These are phyloP conservation scores for Aspergillus quadrilineatus DNA, from an alignment of 2,329 filamentous ascomycete genomes.

Conservation along the genomic window DNA sequence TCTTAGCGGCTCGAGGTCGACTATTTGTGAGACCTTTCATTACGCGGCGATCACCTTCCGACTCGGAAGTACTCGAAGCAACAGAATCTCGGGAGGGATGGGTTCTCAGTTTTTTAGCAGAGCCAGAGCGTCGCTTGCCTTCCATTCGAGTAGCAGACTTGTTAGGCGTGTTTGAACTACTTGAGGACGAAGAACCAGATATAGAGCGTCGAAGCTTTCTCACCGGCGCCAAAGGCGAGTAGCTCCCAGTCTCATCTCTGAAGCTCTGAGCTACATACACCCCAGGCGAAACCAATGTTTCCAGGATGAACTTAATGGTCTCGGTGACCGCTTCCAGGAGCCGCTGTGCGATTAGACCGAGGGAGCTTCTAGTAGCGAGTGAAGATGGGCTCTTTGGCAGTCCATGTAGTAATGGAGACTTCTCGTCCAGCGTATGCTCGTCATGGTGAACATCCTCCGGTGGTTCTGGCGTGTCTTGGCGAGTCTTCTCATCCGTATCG, in stretches of 20 bases:
- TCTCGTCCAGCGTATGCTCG: slow-evolving; percentile 56
- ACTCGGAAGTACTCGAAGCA: slow-evolving; percentile 55
- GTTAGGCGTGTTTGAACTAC: slow-evolving; percentile 20
- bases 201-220: slow-evolving; percentile 55
- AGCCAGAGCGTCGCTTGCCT: slow-evolving; percentile 30
- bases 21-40: slow-evolving; percentile 23
- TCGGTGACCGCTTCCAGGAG: slow-evolving; percentile 71
- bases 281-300: slow-evolving; percentile 74
- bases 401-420: slow-evolving; percentile 63
- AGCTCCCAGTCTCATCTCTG: slow-evolving; percentile 75
- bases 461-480: slow-evolving; percentile 25
- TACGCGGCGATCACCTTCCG: slow-evolving; percentile 47
- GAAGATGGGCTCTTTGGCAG: slow-evolving; percentile 35
- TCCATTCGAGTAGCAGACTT: slow-evolving; percentile 27
- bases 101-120: slow-evolving; percentile 32
- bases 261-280: slow-evolving; percentile 81
- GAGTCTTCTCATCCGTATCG: slow-evolving; percentile 29
- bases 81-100: slow-evolving; percentile 44
- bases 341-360: slow-evolving; percentile 62
- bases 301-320: slow-evolving; percentile 74
- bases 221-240: slow-evolving; percentile 74
- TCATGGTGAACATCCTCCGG: slow-evolving; percentile 32
- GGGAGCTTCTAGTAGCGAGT: slow-evolving; percentile 38
- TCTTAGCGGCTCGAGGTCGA: slow-evolving; percentile 29
- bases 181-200: slow-evolving; percentile 22